These are phyloP conservation scores for Aspergillus sp. DNA, from an alignment of 2,329 filamentous ascomycete species.

Conservation along the genomic window DNA sequence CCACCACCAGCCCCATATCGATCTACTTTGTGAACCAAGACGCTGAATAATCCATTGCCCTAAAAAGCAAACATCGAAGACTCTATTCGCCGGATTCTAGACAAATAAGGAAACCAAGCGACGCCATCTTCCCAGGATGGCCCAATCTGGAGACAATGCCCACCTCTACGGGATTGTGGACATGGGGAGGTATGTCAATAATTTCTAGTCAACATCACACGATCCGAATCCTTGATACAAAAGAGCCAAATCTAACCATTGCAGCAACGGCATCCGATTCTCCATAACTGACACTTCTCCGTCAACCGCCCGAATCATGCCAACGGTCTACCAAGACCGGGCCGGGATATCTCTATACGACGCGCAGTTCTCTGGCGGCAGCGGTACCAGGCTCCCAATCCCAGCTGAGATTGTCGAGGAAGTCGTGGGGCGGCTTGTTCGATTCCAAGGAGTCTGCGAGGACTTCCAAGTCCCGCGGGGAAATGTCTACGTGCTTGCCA, in stretches of 20 bases:
- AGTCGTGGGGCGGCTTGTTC: conserved; percentile 66
- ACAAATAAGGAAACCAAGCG: background rate
- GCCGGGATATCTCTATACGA: conserved; percentile 85
- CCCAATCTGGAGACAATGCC: background rate
- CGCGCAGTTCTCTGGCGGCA: conserved; percentile 56
- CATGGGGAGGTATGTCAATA: conserved; percentile 39
- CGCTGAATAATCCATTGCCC: background rate
- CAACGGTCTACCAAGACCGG: conserved; percentile 74
- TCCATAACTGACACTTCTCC: conserved; percentile 80
- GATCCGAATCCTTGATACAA: background rate
- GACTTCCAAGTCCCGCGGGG: conserved; percentile 64
- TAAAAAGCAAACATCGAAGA: background rate
- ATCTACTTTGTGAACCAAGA: background rate
- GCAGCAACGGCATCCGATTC: conserved; percentile 85
- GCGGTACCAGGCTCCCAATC: conserved; percentile 48
- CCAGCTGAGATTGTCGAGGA: conserved; percentile 58
- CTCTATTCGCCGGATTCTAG: background rate
- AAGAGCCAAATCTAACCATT: background rate
- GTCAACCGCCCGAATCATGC: conserved; percentile 68
- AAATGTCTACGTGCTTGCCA: conserved; percentile 76
- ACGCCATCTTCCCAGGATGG: conserved; percentile 6
- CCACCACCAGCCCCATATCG: background rate
- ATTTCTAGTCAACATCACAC: background rate
- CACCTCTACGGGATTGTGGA: conserved; percentile 40
- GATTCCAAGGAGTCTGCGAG: conserved; percentile 70